These are phyloP conservation scores for Arthroderma uncinatum DNA, from an alignment of 2,329 filamentous ascomycete species.

Conservation along the genomic window DNA sequence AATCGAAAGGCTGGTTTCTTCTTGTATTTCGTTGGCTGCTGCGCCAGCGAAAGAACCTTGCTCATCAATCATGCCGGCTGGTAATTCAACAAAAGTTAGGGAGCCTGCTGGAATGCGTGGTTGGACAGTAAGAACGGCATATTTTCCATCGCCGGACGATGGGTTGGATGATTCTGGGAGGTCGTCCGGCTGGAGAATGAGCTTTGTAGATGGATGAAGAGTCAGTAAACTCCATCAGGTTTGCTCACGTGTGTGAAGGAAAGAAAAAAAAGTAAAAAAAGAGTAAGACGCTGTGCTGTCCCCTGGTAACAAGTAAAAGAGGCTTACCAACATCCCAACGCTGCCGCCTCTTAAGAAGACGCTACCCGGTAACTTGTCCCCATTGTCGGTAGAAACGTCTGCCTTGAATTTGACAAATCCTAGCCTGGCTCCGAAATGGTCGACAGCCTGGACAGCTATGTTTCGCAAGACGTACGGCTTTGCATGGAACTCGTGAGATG, in stretches of 20 bases:
- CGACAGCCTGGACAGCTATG: slow-evolving; percentile 45
- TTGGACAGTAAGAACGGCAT: slow-evolving; percentile 46
- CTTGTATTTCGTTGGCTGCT: slow-evolving; percentile 47
- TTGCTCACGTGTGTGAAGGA: neutral
- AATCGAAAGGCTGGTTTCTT: slow-evolving; percentile 47
- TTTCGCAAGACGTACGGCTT: slow-evolving; percentile 41
- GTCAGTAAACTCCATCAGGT: too few relatives aligned
- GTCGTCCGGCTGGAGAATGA: slow-evolving; percentile 46
- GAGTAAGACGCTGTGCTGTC: too few relatives aligned
- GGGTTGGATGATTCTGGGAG: slow-evolving; percentile 21
- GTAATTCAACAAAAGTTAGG: slow-evolving; percentile 45
- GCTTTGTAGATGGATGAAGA: too few relatives aligned
- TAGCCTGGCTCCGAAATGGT: slow-evolving; percentile 42
- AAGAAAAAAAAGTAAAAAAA: neutral
- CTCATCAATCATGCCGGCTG: slow-evolving; percentile 51
- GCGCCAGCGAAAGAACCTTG: slow-evolving; percentile 42
- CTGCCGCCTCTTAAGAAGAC: slow-evolving; percentile 49
- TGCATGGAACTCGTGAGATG: slow-evolving; percentile 41
- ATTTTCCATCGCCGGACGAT: slow-evolving; percentile 29
- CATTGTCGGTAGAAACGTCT: slow-evolving; percentile 42
- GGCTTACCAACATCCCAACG: slow-evolving; percentile 44
- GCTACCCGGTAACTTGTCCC: slow-evolving; percentile 44
- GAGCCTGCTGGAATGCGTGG: slow-evolving; percentile 47
- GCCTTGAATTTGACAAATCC: slow-evolving; percentile 49
- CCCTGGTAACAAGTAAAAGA: too few relatives aligned